These are phyloP conservation scores for Colletotrichum sp. DNA, from an alignment of 2,329 filamentous ascomycete genomes.

Conservation along the genomic window DNA sequence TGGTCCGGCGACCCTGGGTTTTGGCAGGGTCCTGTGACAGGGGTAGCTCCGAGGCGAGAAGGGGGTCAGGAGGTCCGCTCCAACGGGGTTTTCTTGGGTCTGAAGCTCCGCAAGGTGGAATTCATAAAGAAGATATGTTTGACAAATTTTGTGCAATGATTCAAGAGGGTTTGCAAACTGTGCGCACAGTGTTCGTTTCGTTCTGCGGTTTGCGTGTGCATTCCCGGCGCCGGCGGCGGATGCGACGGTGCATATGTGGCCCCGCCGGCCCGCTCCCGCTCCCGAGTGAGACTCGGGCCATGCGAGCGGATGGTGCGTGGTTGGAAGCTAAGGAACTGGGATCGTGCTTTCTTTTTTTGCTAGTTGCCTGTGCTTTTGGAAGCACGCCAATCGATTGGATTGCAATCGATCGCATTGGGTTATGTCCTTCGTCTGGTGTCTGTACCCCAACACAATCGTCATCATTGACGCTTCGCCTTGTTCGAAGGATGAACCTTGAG, in stretches of 20 bases:
- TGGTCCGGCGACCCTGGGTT: not conserved
- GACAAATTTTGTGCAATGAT: not conserved
- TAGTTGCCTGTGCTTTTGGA: not conserved
- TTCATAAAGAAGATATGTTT: not conserved
- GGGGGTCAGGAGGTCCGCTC: not conserved
- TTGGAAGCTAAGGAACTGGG: not conserved
- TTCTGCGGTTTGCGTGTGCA: not conserved
- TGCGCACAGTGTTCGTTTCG: not conserved
- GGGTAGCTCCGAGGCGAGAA: not conserved
- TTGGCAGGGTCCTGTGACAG: not conserved
- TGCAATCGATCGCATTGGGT: not conserved
- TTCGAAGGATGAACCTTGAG: too few relatives aligned
- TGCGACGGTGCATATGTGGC: not conserved
- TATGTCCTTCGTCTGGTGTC: not conserved
- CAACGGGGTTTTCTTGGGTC: not conserved
- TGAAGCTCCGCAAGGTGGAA: not conserved
- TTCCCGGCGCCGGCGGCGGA: not conserved
- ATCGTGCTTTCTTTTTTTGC: not conserved
- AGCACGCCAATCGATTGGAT: not conserved
- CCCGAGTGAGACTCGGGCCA: not conserved
- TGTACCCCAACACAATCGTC: not conserved
- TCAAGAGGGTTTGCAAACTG: not conserved
- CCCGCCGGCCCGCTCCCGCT: not conserved
- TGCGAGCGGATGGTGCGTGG: not conserved
- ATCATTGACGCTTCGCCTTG: too few relatives aligned